These are phyloP conservation scores for Blastocystis sp. DNA, from an alignment of 352 stramenopile species.

Conservation along the genomic window DNA sequence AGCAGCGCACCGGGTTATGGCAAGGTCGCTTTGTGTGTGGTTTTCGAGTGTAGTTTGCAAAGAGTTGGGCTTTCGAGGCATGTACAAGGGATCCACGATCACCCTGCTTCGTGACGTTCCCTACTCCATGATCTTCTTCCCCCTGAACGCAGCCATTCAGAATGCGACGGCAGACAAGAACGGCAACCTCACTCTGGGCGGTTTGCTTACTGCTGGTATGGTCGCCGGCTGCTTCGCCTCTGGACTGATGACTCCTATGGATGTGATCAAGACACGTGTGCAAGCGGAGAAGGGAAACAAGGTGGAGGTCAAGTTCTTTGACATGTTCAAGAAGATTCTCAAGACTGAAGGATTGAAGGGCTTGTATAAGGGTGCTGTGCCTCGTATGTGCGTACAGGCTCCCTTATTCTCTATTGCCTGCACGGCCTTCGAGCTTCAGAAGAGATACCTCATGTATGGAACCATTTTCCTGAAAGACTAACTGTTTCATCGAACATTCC, in stretches of 20 bases:
- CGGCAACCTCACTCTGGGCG: conserved; percentile 68
- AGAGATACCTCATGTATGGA: conserved; percentile 72
- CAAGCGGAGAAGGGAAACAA: conserved; percentile 71
- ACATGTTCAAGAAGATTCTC: conserved; percentile 75
- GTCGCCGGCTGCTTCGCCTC: conserved; percentile 70
- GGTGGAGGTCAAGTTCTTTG: conserved; percentile 74
- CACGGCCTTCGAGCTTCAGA: conserved; percentile 77
- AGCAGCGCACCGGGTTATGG: conserved; percentile 65
- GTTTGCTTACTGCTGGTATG: conserved; percentile 70
- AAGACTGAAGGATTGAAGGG: conserved; percentile 72
- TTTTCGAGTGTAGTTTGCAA: conserved; percentile 52
- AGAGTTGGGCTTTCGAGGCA: conserved; percentile 71
- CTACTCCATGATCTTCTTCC: conserved; percentile 85
- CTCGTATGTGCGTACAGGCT: conserved; percentile 78
- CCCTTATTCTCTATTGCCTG: conserved; percentile 77
- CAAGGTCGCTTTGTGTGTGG: not conserved
- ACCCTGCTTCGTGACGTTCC: conserved; percentile 82
- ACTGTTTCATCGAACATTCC: not conserved
- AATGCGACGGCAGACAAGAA: conserved; percentile 67
- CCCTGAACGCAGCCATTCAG: conserved; percentile 74
- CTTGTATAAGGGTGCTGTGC: conserved; percentile 75
- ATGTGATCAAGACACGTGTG: conserved; percentile 81
- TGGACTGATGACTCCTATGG: conserved; percentile 69
- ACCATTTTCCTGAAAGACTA: conserved; percentile 51
- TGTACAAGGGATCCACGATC: conserved; percentile 77